Evolutionary conservation across 2,329 filamentous ascomycete species (phyloP).

Genomic region (Cyphellophora europaea): DNA sequence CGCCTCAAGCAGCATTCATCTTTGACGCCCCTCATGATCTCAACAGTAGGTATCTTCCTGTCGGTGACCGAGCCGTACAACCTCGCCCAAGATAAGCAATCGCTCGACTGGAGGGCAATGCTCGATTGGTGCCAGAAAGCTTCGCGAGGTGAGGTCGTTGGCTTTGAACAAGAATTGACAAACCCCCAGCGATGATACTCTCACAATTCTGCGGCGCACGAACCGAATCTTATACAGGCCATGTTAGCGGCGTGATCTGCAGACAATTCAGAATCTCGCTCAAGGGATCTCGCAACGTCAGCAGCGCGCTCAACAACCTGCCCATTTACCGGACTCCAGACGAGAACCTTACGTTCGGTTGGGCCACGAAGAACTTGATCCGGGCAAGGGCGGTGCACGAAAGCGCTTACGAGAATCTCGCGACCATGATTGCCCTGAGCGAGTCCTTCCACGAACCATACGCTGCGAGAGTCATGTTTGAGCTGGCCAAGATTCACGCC

Average conservation of each 20-base stretch:
- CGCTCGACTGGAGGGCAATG: too few relatives aligned
- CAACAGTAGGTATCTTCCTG: too few relatives aligned
- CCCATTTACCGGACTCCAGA: slow-evolving; percentile 11
- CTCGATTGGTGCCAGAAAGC: too few relatives aligned
- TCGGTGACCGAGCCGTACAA: too few relatives aligned
- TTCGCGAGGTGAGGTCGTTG: too few relatives aligned
- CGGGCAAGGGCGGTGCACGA: slow-evolving; percentile 12
- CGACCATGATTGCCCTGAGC: slow-evolving; percentile 12
- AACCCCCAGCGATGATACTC: too few relatives aligned
- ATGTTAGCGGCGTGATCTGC: slow-evolving; percentile 11
- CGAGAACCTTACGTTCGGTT: slow-evolving; percentile 13
- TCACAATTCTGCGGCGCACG: too few relatives aligned
- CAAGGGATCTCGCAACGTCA: slow-evolving; percentile 14
- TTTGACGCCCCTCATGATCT: too few relatives aligned
- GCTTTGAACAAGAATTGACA: too few relatives aligned
- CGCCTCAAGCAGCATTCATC: too few relatives aligned
- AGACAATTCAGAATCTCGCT: slow-evolving; percentile 14
- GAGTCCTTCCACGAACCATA: slow-evolving; percentile 17
- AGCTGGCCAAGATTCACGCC: slow-evolving; percentile 6
- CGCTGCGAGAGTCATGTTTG: slow-evolving; percentile 10
- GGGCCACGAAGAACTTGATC: slow-evolving; percentile 12
- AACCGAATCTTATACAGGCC: slow-evolving; percentile 14
- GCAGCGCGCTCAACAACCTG: slow-evolving; percentile 12
- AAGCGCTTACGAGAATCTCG: slow-evolving; percentile 15
- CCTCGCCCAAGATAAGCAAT: too few relatives aligned